Evolutionary conservation across 148 eudicot genomes (phyloP), one percentile per base, ranked within the genome.

Genomic region (Fagopyrum tataricum): DNA sequence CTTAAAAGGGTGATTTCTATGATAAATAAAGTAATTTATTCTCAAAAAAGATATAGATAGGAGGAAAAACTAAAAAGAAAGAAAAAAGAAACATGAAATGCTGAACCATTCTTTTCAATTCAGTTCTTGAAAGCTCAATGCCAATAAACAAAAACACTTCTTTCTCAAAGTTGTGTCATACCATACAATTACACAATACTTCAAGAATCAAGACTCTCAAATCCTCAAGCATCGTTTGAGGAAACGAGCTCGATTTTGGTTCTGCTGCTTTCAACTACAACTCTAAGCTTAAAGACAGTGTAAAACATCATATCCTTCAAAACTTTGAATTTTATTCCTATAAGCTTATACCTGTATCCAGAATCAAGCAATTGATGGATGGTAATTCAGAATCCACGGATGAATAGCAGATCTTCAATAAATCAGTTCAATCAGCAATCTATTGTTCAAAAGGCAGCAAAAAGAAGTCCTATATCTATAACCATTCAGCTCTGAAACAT

Each of bases 401-500:
- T 31, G 37, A 31, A 31, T n/a, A 52, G 58, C 23, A 52, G 58
- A 2, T 17, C 58, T 23, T 8, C 64, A 21, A 7, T 10, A 13
- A 58, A 58, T 23, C 15, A 58, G 23, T 23, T 8, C 14, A 58
- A 58, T 58, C 64, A 58, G 64, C 4, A 23, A 23, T 58, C 20
- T n/a, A 2, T 23, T 9, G 64, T 58, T 58, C 4, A 23, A 21
- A 58, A 21, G 24, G 64, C 4, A 58, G 59, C 64, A 10, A 23
- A 23, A 58, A 1, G 26, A 9, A 23, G 64, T 11, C 37, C 37
- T 58, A 21, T 21, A 23, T 58, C 64, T 58, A 12, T 58, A 4
- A 61, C 5, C 67, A 26, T 51, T 73, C 51, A 78, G 49, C 70
- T 73, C 9, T 75, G 53, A 23, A 79, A 14, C 41, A 71, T 47